A percentile compares a stretch with the other conserved stretches of the same genome.
These are phyloP conservation scores for Xylaria nigripes DNA, from an alignment of 495 filamentous ascomycete genomes.

Conservation along the genomic window DNA sequence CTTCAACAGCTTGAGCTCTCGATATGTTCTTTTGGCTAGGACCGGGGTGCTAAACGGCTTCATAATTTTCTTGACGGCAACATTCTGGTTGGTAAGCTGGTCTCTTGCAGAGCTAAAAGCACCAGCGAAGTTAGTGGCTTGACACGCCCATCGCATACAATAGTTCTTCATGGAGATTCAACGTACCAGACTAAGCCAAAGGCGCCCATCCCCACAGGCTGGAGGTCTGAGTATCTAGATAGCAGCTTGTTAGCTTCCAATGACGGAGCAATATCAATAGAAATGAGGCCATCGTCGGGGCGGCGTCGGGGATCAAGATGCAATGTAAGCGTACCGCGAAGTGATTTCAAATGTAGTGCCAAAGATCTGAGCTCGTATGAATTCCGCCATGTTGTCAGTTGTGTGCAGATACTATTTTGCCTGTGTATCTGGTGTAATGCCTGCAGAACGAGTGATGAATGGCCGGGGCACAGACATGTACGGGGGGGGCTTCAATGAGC, in stretches of 20 bases:
- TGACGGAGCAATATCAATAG: neutral
- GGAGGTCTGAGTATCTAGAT: conserved; percentile 88
- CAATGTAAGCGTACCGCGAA: conserved; percentile 60
- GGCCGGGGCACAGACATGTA: neutral
- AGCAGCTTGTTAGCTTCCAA: conserved; percentile 16
- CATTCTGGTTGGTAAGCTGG: conserved; percentile 88
- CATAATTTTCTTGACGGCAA: conserved; percentile 99
- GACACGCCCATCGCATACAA: conserved; percentile 2
- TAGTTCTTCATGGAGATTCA: neutral
- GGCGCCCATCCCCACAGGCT: conserved; percentile 97
- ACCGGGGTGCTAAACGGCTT: conserved; percentile 99
- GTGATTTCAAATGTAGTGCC: conserved; percentile 99
- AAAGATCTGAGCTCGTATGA: conserved; percentile 98
- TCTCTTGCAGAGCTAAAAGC: conserved; percentile 83
- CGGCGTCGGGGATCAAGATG: neutral
- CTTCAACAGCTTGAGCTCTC: conserved; percentile 94
- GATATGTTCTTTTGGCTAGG: conserved; percentile 91
- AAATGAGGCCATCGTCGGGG: neutral
- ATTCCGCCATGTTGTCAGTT: conserved; percentile 77
- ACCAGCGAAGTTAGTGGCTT: conserved; percentile 18
- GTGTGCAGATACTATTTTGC: conserved; percentile 3
- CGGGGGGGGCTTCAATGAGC: neutral
- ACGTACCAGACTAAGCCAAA: conserved; percentile 95
- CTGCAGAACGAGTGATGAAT: conserved; percentile 4
- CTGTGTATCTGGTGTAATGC: conserved; percentile 3